Base-by-base conservation (phyloP, 352 stramenopile genomes). In the Pythium brachiatum region DNA sequence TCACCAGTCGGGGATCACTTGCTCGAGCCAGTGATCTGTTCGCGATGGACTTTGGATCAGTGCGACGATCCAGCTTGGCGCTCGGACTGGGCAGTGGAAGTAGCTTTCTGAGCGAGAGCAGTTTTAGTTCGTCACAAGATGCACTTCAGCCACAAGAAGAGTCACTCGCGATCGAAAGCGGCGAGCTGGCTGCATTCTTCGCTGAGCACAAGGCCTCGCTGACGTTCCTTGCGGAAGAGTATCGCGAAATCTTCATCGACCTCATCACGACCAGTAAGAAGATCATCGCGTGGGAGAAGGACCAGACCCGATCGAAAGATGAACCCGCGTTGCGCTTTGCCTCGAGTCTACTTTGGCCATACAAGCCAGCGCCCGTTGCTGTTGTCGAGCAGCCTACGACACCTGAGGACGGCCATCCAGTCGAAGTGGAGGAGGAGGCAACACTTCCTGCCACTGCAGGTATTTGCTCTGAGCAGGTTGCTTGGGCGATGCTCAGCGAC, bases 381-480 rank as follows among this genome's bases (percentile, higher is more conserved):
- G 23, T 51, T 3, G 29, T 21, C 44, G 36, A 56, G 38, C n/a
- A 48, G 9, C 6, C n/a, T 7, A 25, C 18, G 26, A 0, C 41
- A 26, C 41, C 18, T 48, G 41, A 48, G 12, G 41, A 48, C 3
- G 41, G 18, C 41, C 7, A n/a, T 18, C 15, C 41, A 48, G 41
- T 27, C 3, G 41, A 61, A 62, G 46, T 48, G 5, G 70, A 57
- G 27, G 47, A 29, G 16, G n/a, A 16, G 16, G 38, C 39, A 50
- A 18, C 15, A 27, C 20, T 29, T 44, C 48, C 47, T n/a, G 31
- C 41, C 32, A 60, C 39, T 1, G 55, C 53, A 34, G 82, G 84
- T 1, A 75, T 94, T 67, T 89, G 72, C 70, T 92, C 87, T 2
- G 85, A 93, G 54, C 85, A 92, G 74, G 73, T 95, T 20, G 79